Percentiles rank a stretch among this genome's conserved stretches.
Evolutionary conservation across 1,139 yeast species (phyloP).

Genomic region (Barnettozyma hawaiiensis): DNA sequence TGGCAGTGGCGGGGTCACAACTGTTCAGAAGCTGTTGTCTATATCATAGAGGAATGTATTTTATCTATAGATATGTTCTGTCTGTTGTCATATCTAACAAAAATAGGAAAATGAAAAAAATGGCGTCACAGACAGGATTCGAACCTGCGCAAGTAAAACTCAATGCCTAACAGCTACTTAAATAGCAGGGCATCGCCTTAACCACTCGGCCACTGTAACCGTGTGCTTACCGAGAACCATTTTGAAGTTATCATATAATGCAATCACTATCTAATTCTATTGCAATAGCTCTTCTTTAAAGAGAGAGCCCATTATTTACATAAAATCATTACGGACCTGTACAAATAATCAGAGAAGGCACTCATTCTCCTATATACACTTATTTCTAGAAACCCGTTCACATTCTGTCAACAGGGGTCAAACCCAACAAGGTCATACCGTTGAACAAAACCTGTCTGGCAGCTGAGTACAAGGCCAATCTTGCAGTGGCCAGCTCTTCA

Average conservation of each 20-base stretch:
- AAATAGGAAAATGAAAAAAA: conserved; percentile 24
- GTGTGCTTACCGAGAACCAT: not conserved
- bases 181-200: conserved; percentile 82
- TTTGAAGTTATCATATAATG: not conserved
- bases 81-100: too few species aligned
- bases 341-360: not conserved
- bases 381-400: conserved; percentile 26
- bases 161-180: conserved; percentile 39
- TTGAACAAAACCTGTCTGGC: conserved; percentile 88
- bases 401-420: conserved; percentile 99
- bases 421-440: conserved; percentile 87
- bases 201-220: conserved; percentile 76
- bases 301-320: too few species aligned
- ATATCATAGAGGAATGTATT: too few species aligned
- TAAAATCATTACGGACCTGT: not conserved
- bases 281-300: too few species aligned
- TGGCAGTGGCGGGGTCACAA: too few species aligned
- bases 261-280: too few species aligned
- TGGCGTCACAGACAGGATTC: conserved; percentile 58
- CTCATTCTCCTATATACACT: not conserved
- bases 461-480: conserved; percentile 86
- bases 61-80: too few species aligned
- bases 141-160: conserved; percentile 60
- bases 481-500: conserved; percentile 79
- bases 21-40: too few species aligned